Evolutionary conservation across 176 grass and related monocot species (phyloP), one percentile per base, ranked within the genome.

Genomic region (Oryza punctata): DNA sequence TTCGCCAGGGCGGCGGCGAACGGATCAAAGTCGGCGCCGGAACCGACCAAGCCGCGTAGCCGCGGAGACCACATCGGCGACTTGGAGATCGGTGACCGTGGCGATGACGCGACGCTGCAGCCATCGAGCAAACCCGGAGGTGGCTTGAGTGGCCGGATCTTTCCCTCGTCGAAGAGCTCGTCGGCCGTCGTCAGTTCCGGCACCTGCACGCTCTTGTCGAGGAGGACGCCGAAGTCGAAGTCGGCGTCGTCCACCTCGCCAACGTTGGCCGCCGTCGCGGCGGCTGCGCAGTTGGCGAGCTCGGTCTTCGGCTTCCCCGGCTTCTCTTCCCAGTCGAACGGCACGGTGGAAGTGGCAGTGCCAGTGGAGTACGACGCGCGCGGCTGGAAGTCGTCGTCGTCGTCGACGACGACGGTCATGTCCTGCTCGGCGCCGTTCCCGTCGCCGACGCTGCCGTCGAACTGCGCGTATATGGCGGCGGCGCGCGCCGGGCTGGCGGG

Each of bases 271-370:
- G 12, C 13, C 26, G 52, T n/a, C 19, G 18, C 6, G 4, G n/a
- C 59, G 15, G 33, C 68, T 0, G 35, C 63, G n/a, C 1, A 1
- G 26, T 75, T 18, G 69, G 79, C 32, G 69, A 89, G 67, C 41
- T 44, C 88, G 57, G 69, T 27, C 76, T 97, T 97, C 13, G 95
- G 86, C 4, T 83, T 97, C 27, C 95, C 90, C 5, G 92, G 95
- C 83, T 75, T 92, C 81, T 92, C 92, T 66, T 97, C 95, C 92
- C 95, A 94, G 28, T 84, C 64, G 84, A 97, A 97, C 10, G 95
- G 88, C 76, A 97, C 88, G 73, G 73, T 69, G 49, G 92, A 88
- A 5, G 77, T 24, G 3, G 75, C 81, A 43, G 77, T 24, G 3
- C 71, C 81, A 43, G 81, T 72, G 54, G 86, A 91, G 75, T 85